Conservation (phyloP, 805 yeast genomes). For the Candida schatavii region DNA sequence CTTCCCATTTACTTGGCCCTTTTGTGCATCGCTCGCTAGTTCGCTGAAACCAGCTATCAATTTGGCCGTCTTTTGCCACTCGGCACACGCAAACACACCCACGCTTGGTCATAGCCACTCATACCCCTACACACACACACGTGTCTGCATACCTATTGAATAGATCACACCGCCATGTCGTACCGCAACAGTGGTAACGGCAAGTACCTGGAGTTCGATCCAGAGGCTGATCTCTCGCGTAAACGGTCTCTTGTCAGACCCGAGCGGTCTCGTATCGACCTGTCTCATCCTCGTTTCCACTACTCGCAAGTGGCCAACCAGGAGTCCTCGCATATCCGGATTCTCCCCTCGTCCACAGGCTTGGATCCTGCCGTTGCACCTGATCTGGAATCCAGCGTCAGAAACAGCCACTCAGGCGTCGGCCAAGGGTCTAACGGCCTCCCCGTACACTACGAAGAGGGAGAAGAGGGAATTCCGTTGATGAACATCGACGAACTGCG, state of each 20-base stretch:
- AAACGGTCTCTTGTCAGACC: constrained; percentile 80
- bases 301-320: constrained; percentile 72
- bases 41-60: too few relatives aligned
- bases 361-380: constrained; percentile 46
- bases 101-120: too few relatives aligned
- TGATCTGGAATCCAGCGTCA: constrained; percentile 15
- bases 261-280: constrained; percentile 68
- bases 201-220: constrained; percentile 39
- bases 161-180: too few relatives aligned
- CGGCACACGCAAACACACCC: too few relatives aligned
- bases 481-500: constrained; percentile 35
- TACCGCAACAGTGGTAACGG: constrained; percentile 22
- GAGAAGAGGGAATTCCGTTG: constrained; percentile 39
- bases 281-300: constrained; percentile 73
- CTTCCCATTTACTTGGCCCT: too few relatives aligned
- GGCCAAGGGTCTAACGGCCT: constrained; percentile 8
- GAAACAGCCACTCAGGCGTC: constrained; percentile 8
- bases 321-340: constrained; percentile 57
- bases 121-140: too few relatives aligned
- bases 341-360: constrained; percentile 73
- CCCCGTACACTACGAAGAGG: constrained; percentile 8
- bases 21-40: too few relatives aligned
- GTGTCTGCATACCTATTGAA: too few relatives aligned
- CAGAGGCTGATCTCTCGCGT: constrained; percentile 39
- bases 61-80: too few relatives aligned